phyloP scores from a whole-genome alignment of 2,329 filamentous ascomycete species.

The Cercospora janseana region DNA sequence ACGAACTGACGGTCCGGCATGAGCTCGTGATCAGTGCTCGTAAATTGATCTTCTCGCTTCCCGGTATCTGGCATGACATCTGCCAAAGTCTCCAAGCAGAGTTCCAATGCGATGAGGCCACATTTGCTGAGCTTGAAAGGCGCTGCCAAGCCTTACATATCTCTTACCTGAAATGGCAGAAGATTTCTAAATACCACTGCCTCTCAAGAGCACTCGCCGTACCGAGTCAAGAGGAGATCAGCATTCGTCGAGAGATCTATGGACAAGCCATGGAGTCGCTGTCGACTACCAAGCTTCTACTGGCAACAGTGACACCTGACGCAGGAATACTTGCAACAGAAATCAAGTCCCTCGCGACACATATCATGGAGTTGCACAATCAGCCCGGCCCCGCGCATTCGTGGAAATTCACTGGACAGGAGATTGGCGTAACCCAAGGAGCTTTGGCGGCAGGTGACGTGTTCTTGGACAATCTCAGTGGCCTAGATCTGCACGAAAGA shows the following conservation, averaged over 20 bases:
- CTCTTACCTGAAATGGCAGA: constrained; percentile 23
- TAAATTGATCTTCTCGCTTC: constrained; percentile 25
- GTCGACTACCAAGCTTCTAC: constrained; percentile 27
- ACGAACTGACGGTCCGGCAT: constrained; percentile 28
- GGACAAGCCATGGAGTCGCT: constrained; percentile 28
- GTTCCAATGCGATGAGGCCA: constrained; percentile 16
- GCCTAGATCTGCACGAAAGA: constrained; percentile 4
- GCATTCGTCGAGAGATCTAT: constrained; percentile 28
- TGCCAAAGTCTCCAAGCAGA: constrained; percentile 19
- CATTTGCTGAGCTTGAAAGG: constrained; percentile 13
- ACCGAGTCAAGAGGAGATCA: constrained; percentile 23
- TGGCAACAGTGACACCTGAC: constrained; percentile 24
- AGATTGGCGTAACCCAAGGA: constrained; percentile 30
- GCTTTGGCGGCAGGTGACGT: constrained; percentile 22
- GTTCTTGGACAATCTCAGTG: constrained; percentile 24
- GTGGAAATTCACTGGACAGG: constrained; percentile 33
- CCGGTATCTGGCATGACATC: constrained; percentile 27
- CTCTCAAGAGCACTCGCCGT: constrained; percentile 23
- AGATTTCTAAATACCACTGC: constrained; percentile 31
- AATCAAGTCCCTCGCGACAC: constrained; percentile 31
- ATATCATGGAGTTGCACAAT: constrained; percentile 35
- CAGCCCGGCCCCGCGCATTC: constrained; percentile 28
- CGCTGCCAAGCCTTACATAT: constrained; percentile 21
- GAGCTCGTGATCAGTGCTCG: constrained; percentile 27
- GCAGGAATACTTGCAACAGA: constrained; percentile 33